A percentile compares a stretch with the other conserved stretches of the same genome.
Evolutionary conservation across 1,284 basidiomycete genomes (phyloP).

Genomic region (Trametes polyzona): DNA sequence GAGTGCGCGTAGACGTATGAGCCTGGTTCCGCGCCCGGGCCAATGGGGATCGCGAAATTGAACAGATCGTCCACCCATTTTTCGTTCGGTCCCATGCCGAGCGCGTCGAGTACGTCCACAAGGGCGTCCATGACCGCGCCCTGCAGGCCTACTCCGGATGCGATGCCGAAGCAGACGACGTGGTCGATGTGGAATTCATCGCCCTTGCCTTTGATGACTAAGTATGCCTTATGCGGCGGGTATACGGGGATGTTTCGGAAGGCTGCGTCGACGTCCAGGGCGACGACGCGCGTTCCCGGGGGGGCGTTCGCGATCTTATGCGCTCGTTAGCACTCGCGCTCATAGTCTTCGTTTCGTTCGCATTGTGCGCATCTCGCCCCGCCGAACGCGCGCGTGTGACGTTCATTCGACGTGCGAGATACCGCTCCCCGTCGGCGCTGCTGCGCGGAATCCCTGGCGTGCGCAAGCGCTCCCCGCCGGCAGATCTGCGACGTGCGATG

Average conservation of each 20-base stretch:
- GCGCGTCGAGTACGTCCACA: background rate
- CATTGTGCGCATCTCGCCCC: background rate
- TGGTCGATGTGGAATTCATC: conserved; percentile 35
- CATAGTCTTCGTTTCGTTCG: conserved; percentile 11
- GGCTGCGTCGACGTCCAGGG: conserved; percentile 38
- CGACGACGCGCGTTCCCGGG: conserved; percentile 36
- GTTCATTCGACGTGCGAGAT: too few relatives aligned
- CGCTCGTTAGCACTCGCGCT: background rate
- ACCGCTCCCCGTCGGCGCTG: too few relatives aligned
- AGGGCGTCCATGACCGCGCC: conserved; percentile 1
- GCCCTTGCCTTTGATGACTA: conserved; percentile 31
- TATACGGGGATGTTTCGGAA: conserved; percentile 36
- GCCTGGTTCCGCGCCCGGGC: background rate
- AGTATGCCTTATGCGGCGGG: conserved; percentile 33
- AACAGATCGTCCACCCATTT: conserved; percentile 9
- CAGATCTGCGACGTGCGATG: too few relatives aligned
- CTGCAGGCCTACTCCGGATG: background rate
- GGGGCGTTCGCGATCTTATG: conserved; percentile 37
- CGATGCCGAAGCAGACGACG: background rate
- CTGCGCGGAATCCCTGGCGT: too few relatives aligned
- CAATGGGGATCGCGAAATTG: background rate
- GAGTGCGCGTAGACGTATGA: background rate
- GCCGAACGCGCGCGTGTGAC: too few relatives aligned
- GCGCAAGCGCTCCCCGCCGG: too few relatives aligned
- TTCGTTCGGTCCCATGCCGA: background rate